Percentiles rank a stretch among this genome's conserved stretches.
Evolutionary conservation across 2,329 filamentous ascomycete species (phyloP).

Genomic region (Rhynchosporium graminicola): DNA sequence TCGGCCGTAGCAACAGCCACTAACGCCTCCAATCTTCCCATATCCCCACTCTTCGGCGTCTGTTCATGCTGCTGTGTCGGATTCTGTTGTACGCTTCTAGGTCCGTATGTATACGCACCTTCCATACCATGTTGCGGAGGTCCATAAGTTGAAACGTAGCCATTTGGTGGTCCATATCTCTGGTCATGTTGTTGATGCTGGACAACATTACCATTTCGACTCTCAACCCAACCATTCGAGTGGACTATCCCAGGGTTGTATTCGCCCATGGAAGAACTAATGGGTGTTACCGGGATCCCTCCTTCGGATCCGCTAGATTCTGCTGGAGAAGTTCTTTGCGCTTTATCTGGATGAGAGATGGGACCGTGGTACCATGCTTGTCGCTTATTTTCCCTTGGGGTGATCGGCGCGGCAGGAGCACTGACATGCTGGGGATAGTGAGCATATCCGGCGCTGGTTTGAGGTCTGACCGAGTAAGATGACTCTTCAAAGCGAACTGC

Average conservation of each 20-base stretch:
- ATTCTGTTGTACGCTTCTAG: slow-evolving; percentile 35
- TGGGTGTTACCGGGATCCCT: slow-evolving; percentile 53
- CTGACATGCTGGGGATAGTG: slow-evolving; percentile 64
- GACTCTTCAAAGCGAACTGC: slow-evolving; percentile 58
- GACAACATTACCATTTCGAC: slow-evolving; percentile 36
- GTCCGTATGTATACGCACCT: slow-evolving; percentile 33
- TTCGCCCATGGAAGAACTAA: slow-evolving; percentile 48
- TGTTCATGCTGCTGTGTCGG: slow-evolving; percentile 42
- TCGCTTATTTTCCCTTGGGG: slow-evolving; percentile 62
- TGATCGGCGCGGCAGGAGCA: slow-evolving; percentile 58
- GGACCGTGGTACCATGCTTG: slow-evolving; percentile 71
- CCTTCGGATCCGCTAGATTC: slow-evolving; percentile 57
- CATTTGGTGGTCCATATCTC: slow-evolving; percentile 27
- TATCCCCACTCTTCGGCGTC: slow-evolving; percentile 45
- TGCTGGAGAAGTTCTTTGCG: slow-evolving; percentile 54
- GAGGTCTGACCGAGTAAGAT: slow-evolving; percentile 42
- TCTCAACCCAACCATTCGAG: slow-evolving; percentile 50
- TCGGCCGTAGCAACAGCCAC: slow-evolving; percentile 66
- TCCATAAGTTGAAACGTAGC: slow-evolving; percentile 36
- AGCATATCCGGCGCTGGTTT: slow-evolving; percentile 40
- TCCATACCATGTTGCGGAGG: slow-evolving; percentile 25
- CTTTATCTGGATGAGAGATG: slow-evolving; percentile 24
- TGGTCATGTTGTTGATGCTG: slow-evolving; percentile 23
- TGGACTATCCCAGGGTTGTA: slow-evolving; percentile 54
- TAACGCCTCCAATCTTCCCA: slow-evolving; percentile 60